phyloP scores from a whole-genome alignment of 1,139 yeast genomes.

The Meyerozyma sp. region DNA sequence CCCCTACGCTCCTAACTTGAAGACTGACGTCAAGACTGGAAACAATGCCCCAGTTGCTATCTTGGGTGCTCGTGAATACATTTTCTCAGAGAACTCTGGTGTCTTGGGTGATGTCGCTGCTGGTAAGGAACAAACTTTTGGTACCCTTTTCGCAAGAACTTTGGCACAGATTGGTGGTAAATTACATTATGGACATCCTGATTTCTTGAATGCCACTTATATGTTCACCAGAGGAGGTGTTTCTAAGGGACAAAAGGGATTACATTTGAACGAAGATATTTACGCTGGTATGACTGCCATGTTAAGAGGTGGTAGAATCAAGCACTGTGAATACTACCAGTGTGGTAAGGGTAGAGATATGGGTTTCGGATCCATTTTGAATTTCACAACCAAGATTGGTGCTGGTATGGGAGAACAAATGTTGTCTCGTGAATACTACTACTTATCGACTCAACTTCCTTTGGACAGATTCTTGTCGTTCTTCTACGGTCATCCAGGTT shows the following conservation, averaged over 20 bases:
- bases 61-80: slow-evolving; percentile 98
- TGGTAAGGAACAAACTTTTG: slow-evolving; percentile 99
- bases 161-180: slow-evolving; percentile 98
- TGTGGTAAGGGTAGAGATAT: slow-evolving; percentile 99
- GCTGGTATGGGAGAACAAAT: slow-evolving; percentile 99
- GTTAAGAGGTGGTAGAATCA: slow-evolving; percentile 97
- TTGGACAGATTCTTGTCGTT: slow-evolving; percentile 95
- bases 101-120: slow-evolving; percentile 99
- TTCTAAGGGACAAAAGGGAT: slow-evolving; percentile 97
- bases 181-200: slow-evolving; percentile 99
- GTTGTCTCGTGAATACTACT: slow-evolving; percentile 96
- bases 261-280: slow-evolving; percentile 98
- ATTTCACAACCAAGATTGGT: slow-evolving; percentile 98
- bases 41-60: slow-evolving; percentile 85
- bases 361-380: slow-evolving; percentile 97
- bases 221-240: slow-evolving; percentile 99
- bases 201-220: slow-evolving; percentile 88
- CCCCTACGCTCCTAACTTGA: slow-evolving; percentile 67
- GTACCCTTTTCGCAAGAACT: slow-evolving; percentile 96
- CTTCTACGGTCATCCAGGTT: slow-evolving; percentile 99
- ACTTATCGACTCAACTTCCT: slow-evolving; percentile 95
- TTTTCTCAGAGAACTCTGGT: slow-evolving; percentile 98
- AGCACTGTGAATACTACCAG: slow-evolving; percentile 98
- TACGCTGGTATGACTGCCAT: slow-evolving; percentile 98
- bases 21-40: slow-evolving; percentile 29